phyloP scores from a whole-genome alignment of 257 asterid species.

The Cynanchum wilfordii region DNA sequence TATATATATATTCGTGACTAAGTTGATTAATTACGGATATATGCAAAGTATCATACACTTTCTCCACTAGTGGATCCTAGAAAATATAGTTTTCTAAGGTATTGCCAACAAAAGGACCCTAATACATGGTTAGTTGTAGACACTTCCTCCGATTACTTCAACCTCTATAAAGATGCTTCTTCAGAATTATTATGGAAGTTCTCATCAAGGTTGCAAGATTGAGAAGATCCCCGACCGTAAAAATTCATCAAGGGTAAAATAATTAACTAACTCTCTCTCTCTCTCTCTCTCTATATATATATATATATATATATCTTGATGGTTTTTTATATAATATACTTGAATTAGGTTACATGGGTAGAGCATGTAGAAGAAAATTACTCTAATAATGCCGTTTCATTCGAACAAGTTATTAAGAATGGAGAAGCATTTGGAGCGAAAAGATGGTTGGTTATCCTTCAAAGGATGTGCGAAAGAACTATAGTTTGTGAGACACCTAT shows the following conservation, averaged over 20 bases:
- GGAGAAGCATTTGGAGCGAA: slow-evolving; percentile 69
- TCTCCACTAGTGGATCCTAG: slow-evolving; percentile 80
- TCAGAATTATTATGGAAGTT: slow-evolving; percentile 48
- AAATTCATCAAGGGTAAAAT: slow-evolving; percentile 52
- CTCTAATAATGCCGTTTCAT: slow-evolving; percentile 41
- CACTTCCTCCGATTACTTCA: slow-evolving; percentile 54
- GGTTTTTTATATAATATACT: no score
- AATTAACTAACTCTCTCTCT: background rate
- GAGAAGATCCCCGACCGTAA: no score
- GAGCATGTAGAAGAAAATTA: slow-evolving; percentile 76
- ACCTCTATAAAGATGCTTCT: slow-evolving; percentile 31
- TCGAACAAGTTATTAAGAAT: slow-evolving; percentile 43
- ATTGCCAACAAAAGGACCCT: slow-evolving; percentile 39
- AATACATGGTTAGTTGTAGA: slow-evolving; percentile 58
- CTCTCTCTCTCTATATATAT: no score
- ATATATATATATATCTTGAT: no score
- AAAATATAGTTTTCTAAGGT: no score
- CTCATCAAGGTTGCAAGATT: slow-evolving; percentile 60
- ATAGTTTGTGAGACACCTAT: slow-evolving; percentile 37
- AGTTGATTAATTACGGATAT: no score
- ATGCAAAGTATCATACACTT: slow-evolving; percentile 49
- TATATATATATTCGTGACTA: no score
- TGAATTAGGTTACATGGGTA: slow-evolving; percentile 80
- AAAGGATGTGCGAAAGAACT: slow-evolving; percentile 56
- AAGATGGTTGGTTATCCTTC: slow-evolving; percentile 57